Evolutionary conservation across 2,329 filamentous ascomycete genomes (phyloP), one percentile per base, ranked within the genome.

Genomic region (Biscogniauxia mediterranea): DNA sequence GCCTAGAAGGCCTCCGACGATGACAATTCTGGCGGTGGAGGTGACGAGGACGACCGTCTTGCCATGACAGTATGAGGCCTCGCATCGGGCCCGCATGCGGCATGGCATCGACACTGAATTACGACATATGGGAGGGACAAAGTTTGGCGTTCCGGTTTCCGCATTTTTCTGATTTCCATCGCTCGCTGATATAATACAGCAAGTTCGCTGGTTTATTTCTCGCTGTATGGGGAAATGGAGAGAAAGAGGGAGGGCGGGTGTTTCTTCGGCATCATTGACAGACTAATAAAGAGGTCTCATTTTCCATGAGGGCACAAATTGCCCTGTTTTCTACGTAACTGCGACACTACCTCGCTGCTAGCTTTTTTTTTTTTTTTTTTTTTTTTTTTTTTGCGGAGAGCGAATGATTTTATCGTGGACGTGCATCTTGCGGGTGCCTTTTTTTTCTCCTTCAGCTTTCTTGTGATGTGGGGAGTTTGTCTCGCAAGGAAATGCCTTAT

Each of bases 1-100:
- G 84, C 84, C 52, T 85, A 75, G 66, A 62, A 55, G 42, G 61
- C 59, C 9, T 21, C 52, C 26, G 60, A 58, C 11, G 50, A 53
- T 60, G 63, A 55, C 21, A 55, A 52, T 59, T 52, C 38, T 1
- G 59, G 60, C 1, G 21, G 20, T 19, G 59, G 46, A 17, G 57
- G 51, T 19, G 60, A 53, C 20, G 38, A 42, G 3, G 54, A 52
- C 2, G 42, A 46, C 38, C 3, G 17, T 46, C 13, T 46, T n/a
- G 38, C 15, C 17, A 46, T n/a, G 38, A 11, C 38, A 46, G 38
- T 46, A 6, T 46, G 38, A 46, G 11, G 38, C 38, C 5, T 46
- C 38, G 15, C 38, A 46, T 46, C 13, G 17, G n/a, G n/a, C 17
- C 5, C 6, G 38, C 15, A n/a, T 46, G 38, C 3, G 13, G 38